Base-by-base conservation (phyloP, 139 green algal species). In the Chlorella vulgaris region DNA sequence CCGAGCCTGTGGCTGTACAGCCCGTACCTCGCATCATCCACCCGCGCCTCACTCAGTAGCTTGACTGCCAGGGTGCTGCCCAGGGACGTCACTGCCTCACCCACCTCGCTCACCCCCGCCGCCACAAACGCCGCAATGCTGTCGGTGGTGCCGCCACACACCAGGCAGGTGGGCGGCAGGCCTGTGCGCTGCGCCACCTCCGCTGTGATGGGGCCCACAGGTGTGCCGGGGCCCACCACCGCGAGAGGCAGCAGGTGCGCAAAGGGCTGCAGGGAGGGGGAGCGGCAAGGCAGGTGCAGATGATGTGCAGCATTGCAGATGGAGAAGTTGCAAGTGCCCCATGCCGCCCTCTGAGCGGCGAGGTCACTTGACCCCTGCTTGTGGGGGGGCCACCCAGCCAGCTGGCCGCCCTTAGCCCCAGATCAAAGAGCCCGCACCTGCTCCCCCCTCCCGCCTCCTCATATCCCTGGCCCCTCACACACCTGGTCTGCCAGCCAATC, bases 41-140 rank as follows among this genome's bases (percentile, higher is more conserved):
- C 91, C 0, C 94, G 87, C 31, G 13, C 62, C 0, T 81, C 81
- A 80, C 91, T 97, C 10, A 98, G 82, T 71, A 99, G 86, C 87
- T 99, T 99, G 58, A 98, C 88, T 0, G 96, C 96, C 69, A 99
- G 71, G 3, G 96, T 98, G 60, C 88, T 96, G 2, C 96, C 95
- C 40, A 98, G 87, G 74, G 86, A 94, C 26, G 91, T 98, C n/a
- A 98, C 95, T 0, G 94, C 94, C 69, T 95, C 82, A 3, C 93
- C 92, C 2, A 61, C 68, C 55, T 89, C 62, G 0, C 50, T 67
- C 28, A 91, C 90, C 0, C 89, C 90, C 7, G 95, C 93, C 18
- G 96, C 96, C 36, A 99, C 80, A 84, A 98, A 98, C 0, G 96
- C 96, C 2, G 96, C 96, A 40, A 98, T 97, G 87, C 88, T 95